These are phyloP conservation scores for Rhipidocladum racemiflorum DNA, from an alignment of 176 grass and related monocot species.

Conservation along the genomic window DNA sequence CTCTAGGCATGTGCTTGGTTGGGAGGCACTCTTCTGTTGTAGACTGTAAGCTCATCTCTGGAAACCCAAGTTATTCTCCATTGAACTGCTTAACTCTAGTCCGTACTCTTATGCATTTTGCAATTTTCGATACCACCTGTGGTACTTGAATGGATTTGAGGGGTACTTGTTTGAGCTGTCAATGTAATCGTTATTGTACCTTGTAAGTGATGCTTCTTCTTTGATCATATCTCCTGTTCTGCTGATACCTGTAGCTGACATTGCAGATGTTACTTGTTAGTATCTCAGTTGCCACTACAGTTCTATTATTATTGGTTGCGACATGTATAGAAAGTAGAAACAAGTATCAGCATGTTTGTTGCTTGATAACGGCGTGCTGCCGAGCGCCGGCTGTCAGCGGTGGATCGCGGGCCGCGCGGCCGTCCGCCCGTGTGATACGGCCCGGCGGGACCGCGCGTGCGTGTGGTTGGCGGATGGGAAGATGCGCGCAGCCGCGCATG, in stretches of 20 bases:
- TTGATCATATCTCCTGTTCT: not conserved
- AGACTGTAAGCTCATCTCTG: conserved; percentile 28
- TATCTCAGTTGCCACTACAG: not conserved
- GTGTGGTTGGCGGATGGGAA: too few relatives aligned
- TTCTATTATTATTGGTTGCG: not conserved
- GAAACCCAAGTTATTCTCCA: conserved; percentile 19
- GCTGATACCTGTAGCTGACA: not conserved
- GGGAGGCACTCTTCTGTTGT: conserved; percentile 26
- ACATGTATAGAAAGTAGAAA: not conserved
- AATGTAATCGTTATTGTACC: conserved; percentile 26
- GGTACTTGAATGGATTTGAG: conserved; percentile 29
- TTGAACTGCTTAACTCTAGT: conserved; percentile 38
- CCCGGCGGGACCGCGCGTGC: too few relatives aligned
- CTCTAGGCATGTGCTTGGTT: conserved; percentile 15
- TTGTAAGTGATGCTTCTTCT: conserved; percentile 28
- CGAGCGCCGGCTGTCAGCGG: too few relatives aligned
- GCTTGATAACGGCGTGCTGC: too few relatives aligned
- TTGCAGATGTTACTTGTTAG: not conserved
- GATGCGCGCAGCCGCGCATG: too few relatives aligned
- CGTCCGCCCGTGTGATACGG: too few relatives aligned
- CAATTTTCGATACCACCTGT: conserved; percentile 30
- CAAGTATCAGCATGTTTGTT: not conserved
- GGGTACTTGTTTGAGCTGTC: conserved; percentile 3
- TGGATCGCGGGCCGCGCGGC: too few relatives aligned
- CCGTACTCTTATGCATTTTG: conserved; percentile 27